phyloP scores from a whole-genome alignment of 192 early-diverging fungal genomes.

The Pecoramyces ruminantium region DNA sequence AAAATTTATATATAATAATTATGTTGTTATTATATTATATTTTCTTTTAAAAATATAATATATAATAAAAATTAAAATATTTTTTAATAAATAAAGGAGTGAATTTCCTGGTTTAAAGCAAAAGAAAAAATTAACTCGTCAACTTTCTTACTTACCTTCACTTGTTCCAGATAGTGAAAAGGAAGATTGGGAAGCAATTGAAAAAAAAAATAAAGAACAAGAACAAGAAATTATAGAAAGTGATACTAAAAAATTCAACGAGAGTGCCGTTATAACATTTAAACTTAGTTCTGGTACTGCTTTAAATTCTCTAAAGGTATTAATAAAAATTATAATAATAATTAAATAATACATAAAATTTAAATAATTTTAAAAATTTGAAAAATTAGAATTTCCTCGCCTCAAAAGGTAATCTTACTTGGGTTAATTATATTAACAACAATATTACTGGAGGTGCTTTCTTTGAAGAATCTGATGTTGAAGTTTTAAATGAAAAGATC shows the following conservation, averaged over 20 bases:
- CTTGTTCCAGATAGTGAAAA: neutral
- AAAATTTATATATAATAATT: neutral
- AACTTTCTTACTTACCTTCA: neutral
- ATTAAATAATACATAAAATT: too few species aligned
- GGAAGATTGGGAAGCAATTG: neutral
- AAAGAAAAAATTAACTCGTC: neutral
- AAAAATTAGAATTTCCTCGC: neutral
- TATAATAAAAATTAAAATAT: too few species aligned
- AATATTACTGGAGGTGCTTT: neutral
- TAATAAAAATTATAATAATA: too few species aligned
- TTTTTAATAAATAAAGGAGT: neutral
- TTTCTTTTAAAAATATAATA: too few species aligned
- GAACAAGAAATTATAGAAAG: neutral
- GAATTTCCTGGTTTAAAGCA: neutral
- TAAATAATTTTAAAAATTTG: too few species aligned
- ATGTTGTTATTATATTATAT: too few species aligned
- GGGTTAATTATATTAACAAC: neutral
- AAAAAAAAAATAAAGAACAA: neutral
- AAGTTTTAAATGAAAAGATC: neutral
- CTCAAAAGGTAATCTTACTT: neutral
- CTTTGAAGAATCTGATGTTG: neutral
- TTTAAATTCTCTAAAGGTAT: neutral
- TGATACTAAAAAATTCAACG: neutral
- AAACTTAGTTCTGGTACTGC: neutral
- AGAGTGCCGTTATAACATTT: neutral